Base-by-base conservation (phyloP, 2,329 filamentous ascomycete species). In the Emergomyces africanus region DNA sequence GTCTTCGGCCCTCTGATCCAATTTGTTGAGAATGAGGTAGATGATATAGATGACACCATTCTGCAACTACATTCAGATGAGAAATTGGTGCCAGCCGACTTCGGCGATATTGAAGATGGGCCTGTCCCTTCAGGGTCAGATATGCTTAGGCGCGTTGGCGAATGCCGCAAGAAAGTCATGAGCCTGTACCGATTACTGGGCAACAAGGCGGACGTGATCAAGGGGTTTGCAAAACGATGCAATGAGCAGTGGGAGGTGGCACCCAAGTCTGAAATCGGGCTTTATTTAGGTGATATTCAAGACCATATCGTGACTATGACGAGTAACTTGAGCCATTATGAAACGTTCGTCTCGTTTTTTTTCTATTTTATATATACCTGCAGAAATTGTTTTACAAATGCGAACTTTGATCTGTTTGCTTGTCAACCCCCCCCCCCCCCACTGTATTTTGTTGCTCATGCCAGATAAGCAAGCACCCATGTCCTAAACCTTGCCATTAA, bases 301-400 rank as follows among this genome's bases (percentile, higher is more conserved):
- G 94, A 99, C 77, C 94, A 99, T 71, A 97, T 99, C 66, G 86
- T 99, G 66, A 99, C 94, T 63, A 99, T 99, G 94, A 97, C 92
- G 42, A 89, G 88, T 57, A 99, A 97, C 70, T 75, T 99, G 69
- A 88, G 86, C 64, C 94, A 99, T 71, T 97, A 97, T 69, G 94
- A 99, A 75, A 95, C 91, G 89, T 94, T 78, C 68, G 85, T 78
- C 20, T 37, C 18, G 49, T 35, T 18, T 23, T 44, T n/a, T n/a
- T n/a, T n/a, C n/a, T n/a, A n/a, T n/a, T n/a, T n/a, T n/a, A n/a
- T n/a, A n/a, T n/a, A n/a, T n/a, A n/a, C n/a, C n/a, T n/a, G n/a
- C n/a, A n/a, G n/a, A n/a, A n/a, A n/a, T n/a, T n/a, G n/a, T n/a
- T n/a, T n/a, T n/a, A n/a, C n/a, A n/a, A n/a, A n/a, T n/a, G n/a